Conservation (phyloP, 805 yeast species). For the Kodamaea hsintzibuensis region DNA sequence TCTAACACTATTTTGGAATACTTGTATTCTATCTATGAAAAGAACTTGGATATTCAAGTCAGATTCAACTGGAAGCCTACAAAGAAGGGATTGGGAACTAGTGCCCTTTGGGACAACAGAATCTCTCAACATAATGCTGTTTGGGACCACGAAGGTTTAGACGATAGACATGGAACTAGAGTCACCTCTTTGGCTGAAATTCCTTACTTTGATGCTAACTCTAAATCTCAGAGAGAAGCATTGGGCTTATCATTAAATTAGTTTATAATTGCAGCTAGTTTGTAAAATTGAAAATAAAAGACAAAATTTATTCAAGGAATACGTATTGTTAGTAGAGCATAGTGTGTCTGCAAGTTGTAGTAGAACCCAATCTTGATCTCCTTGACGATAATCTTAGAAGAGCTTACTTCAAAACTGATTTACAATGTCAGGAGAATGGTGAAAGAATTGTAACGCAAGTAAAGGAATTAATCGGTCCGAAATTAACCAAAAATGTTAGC, state of each 20-base stretch:
- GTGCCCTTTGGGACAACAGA: slow-evolving; percentile 65
- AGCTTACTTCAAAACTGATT: no score
- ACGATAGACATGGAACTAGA: slow-evolving; percentile 50
- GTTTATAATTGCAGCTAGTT: background rate
- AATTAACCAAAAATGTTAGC: no score
- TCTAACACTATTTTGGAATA: slow-evolving; percentile 17
- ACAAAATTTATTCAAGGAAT: background rate
- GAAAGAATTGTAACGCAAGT: background rate
- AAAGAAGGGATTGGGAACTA: slow-evolving; percentile 17
- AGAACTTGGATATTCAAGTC: slow-evolving; percentile 21
- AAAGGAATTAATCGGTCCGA: no score
- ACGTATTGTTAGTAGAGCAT: background rate
- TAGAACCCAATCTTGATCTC: no score
- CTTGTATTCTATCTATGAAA: slow-evolving; percentile 15
- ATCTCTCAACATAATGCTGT: slow-evolving; percentile 54
- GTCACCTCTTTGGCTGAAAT: slow-evolving; percentile 55
- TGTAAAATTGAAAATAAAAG: background rate
- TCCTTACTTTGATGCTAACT: slow-evolving; percentile 51
- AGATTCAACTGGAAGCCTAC: slow-evolving; percentile 21
- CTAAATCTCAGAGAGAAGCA: slow-evolving; percentile 55
- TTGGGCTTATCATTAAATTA: slow-evolving; percentile 35
- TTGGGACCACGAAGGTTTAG: slow-evolving; percentile 48
- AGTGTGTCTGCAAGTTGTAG: no score
- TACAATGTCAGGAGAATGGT: no score
- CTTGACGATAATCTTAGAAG: no score